These are phyloP conservation scores for Pseudonitzschia multiseries DNA, from an alignment of 108 stramenopile species.

Conservation along the genomic window DNA sequence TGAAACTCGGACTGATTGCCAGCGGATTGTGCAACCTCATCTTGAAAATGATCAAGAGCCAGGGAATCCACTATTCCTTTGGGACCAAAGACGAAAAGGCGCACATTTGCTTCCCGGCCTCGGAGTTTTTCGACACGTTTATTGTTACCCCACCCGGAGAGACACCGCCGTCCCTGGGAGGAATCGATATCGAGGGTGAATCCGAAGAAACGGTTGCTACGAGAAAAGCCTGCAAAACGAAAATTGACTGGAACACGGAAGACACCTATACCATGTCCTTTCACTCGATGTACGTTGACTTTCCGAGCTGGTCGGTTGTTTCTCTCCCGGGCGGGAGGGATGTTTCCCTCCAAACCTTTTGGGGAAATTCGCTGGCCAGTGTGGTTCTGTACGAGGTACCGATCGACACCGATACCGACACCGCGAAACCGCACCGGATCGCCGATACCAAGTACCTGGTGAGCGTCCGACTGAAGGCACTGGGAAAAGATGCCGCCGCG, in stretches of 20 bases:
- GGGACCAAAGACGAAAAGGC: conserved; percentile 62
- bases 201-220: conserved; percentile 33
- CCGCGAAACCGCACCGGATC: conserved; percentile 3
- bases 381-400: conserved; percentile 33
- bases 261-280: conserved; percentile 71
- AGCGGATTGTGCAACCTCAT: conserved; percentile 52
- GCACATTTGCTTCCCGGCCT: conserved; percentile 51
- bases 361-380: conserved; percentile 59
- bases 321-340: conserved; percentile 64
- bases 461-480: conserved; percentile 10
- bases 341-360: conserved; percentile 68
- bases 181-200: conserved; percentile 41
- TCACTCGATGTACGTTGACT: conserved; percentile 81
- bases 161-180: conserved; percentile 52
- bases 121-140: conserved; percentile 61
- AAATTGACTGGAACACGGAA: conserved; percentile 52
- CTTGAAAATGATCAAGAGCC: conserved; percentile 37
- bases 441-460: conserved; percentile 9
- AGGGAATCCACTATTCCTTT: conserved; percentile 71
- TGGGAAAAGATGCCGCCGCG: conserved; percentile 8
- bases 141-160: conserved; percentile 62
- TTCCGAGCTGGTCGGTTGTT: conserved; percentile 67
- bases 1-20: conserved; percentile 78
- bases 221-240: conserved; percentile 39
- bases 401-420: not conserved